Evolutionary conservation across 2,329 filamentous ascomycete genomes (phyloP), one percentile per base, ranked within the genome.

Genomic region (Huntiella decipiens): DNA sequence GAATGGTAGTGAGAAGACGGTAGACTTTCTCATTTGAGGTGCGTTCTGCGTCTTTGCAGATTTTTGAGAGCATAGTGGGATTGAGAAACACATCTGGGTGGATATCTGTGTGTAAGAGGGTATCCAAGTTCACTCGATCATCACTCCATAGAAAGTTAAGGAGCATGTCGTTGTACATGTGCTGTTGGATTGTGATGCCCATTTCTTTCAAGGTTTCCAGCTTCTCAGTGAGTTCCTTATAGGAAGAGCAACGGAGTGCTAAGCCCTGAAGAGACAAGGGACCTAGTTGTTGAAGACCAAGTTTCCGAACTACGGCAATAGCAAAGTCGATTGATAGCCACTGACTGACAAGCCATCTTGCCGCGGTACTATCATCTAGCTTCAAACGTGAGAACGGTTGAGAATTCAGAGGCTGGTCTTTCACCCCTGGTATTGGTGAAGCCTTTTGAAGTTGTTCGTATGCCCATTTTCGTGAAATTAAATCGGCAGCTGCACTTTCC

Each of bases 181-280:
- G 67, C 60, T 3, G 72, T 68, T 22, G 84, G 64, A 1, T 66
- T 64, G 22, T 28, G 28, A 94, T 81, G 0, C 74, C 75, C 4
- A 73, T 63, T 44, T 67, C 32, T 11, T 39, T 40, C 11, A 47
- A 37, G 1, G 31, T 19, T 17, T 44, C 37, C 1, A 50, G 15
- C 17, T 28, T 34, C 3, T 43, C 36, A 12, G 38, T 17, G 15
- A 50, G 33, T 28, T 50, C 48, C 32, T 37, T 16, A 19, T 36
- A 19, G 6, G 48, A 46, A 31, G 31, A 28, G 11, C 48, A 46
- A 4, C 82, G 71, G 8, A 80, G 59, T 3, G 78, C 83, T 58
- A 94, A 74, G 39, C 87, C 79, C 52, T 86, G 80, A 15, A 94
- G 58, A 3, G 84, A 81, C 13, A 80, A 63, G 0, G 85, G 79